Base-by-base conservation (phyloP, 805 yeast genomes). In the Candida stauntonica region DNA sequence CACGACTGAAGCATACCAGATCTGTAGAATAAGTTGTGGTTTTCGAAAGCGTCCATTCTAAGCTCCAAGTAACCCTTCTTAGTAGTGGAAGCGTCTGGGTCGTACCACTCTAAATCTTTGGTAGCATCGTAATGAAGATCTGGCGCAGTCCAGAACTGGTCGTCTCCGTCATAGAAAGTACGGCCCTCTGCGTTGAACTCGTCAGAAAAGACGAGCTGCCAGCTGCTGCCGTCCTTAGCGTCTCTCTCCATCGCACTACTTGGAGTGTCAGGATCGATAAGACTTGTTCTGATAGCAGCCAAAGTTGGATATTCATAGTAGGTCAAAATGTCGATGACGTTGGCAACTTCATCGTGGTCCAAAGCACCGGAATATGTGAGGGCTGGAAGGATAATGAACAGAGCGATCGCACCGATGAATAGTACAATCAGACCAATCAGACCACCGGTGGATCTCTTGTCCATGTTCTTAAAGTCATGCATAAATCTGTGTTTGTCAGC, bases 1-100 rank as follows among this genome's bases (percentile, higher is more conserved):
- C 98, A 89, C 20, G 85, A 72, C 63, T 88, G 96, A 12, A 89
- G 55, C 96, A 87, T 86, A 17, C 91, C 97, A 2, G 95, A 84
- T 51, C 96, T 73, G 66, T 89, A 89, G 59, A 68, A 79, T 47
- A 89, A 64, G 52, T 81, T 67, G 63, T 88, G 96, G 61, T 84
- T 85, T 54, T 75, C 66, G 62, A 67, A 84, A 2, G 96, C 95
- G 57, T 89, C 97, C 78, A 89, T 64, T 38, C 81, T 70, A 17
- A 89, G 52, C 34, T 66, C 62, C 35, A 85, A 58, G 5, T 87
- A 70, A 43, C 97, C 97, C 48, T 84, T 75, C 5, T 63, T 67
- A 0, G 97, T 89, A 21, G 79, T 72, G 3, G 72, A 78, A 1
- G 96, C 96, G 58, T 89, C 96, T 1, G 98, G 98, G 44, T 79